Evolutionary conservation across 306 rosid genomes (phyloP), one percentile per base, ranked within the genome.

Genomic region (Dryas octopetala): DNA sequence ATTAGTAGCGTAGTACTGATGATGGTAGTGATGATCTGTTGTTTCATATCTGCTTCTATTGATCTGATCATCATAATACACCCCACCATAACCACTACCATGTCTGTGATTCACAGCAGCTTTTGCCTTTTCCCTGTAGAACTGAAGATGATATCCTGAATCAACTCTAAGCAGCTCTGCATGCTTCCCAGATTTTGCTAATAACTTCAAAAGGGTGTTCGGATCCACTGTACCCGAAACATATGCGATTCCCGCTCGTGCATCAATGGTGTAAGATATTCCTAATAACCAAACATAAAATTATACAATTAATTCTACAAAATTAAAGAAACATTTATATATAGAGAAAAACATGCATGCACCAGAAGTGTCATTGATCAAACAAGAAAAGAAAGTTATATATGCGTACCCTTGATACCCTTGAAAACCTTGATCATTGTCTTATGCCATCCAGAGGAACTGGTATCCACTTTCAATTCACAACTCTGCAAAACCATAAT

Each of bases 151-250:
- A 9, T 19, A 41, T 38, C 80, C 72, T 5, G 75, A 72, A 28
- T 67, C 79, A 9, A 73, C 66, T 26, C 60, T 40, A 5, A 53
- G 70, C 7, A 73, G 71, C 43, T 28, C 38, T 11, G 68, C 78
- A 47, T 73, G 79, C 69, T 77, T 82, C 40, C 74, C 85, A 10
- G 78, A 40, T 45, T 77, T 77, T 23, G 70, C 71, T 5, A 82
- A 64, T 40, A 38, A 7, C 9, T 17, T 52, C 72, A 82, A 40
- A 17, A 77, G 54, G 5, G 32, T 66, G 14, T 44, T 58, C 3
- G 77, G 74, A 32, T 73, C 63, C 49, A 73, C 28, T 3, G 16
- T 73, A 2, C 75, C 83, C 5, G 70, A 16, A 26, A 60, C 58
- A 13, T 23, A 5, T 16, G 75, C 75, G 5, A 74, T 68, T 73